Conservation (phyloP, 768 basidiomycete genomes). For the Pulveroboletus sp. region DNA sequence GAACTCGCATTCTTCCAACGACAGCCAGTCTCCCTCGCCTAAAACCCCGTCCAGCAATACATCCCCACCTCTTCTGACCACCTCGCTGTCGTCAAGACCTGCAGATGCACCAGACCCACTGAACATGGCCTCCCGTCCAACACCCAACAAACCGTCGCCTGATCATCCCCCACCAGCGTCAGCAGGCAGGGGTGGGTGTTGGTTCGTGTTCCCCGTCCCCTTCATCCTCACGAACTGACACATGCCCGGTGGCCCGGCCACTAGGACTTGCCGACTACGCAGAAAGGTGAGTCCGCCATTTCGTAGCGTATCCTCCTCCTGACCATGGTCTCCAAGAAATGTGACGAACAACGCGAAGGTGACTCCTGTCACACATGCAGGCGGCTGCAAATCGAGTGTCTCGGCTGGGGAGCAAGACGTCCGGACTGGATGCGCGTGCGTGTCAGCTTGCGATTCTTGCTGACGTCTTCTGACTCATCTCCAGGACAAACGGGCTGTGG, state of each 20-base stretch:
- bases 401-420: constrained; percentile 79
- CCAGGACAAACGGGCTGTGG: constrained; percentile 79
- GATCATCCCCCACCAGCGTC: constrained; percentile 51
- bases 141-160: constrained; percentile 43
- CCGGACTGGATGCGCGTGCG: constrained; percentile 88
- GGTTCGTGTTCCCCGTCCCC: constrained; percentile 43
- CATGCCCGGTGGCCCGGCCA: background rate
- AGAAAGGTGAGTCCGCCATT: constrained; percentile 55
- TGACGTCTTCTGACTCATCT: constrained; percentile 15
- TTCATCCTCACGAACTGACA: constrained; percentile 6
- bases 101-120: constrained; percentile 31
- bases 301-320: background rate
- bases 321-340: constrained; percentile 54
- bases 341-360: constrained; percentile 78
- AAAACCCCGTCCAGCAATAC: constrained; percentile 40
- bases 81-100: constrained; percentile 34
- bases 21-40: constrained; percentile 46
- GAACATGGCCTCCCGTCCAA: constrained; percentile 28
- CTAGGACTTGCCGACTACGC: constrained; percentile 78
- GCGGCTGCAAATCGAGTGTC: constrained; percentile 74
- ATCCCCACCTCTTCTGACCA: constrained; percentile 40
- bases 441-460: constrained; percentile 9
- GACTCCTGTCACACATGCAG: constrained; percentile 79
- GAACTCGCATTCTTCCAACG: constrained; percentile 45
- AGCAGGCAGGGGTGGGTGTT: constrained; percentile 72